Evolutionary conservation across 106 monocot genomes (phyloP).

Genomic region (Triglochin maritima): DNA sequence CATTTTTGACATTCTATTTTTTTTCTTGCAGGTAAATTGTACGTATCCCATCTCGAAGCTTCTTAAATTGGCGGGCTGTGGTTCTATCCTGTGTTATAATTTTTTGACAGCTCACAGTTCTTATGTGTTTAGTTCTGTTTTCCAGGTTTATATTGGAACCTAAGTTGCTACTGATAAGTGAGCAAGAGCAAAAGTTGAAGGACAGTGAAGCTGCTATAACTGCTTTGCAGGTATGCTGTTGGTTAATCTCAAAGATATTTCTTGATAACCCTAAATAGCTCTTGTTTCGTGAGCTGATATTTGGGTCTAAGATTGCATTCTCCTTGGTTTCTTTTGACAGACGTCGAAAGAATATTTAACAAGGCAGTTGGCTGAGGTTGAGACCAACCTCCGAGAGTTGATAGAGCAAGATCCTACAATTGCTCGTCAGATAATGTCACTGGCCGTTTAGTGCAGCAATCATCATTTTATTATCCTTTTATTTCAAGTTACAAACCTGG

Average conservation of each 20-base stretch:
- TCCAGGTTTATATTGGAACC: slow-evolving; percentile 81
- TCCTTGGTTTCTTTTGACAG: slow-evolving; percentile 14
- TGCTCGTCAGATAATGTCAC: slow-evolving; percentile 79
- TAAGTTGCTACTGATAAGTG: slow-evolving; percentile 45
- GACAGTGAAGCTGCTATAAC: slow-evolving; percentile 70
- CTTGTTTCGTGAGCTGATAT: neutral
- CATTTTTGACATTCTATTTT: neutral
- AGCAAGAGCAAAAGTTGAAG: slow-evolving; percentile 75
- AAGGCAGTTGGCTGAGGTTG: slow-evolving; percentile 71
- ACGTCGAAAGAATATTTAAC: slow-evolving; percentile 72
- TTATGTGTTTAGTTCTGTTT: neutral
- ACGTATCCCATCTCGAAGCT: slow-evolving; percentile 1
- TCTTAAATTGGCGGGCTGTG: neutral
- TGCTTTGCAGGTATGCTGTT: slow-evolving; percentile 44
- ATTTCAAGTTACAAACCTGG: too few relatives aligned
- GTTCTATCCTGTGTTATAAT: too few relatives aligned
- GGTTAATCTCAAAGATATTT: neutral
- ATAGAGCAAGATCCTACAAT: slow-evolving; percentile 80
- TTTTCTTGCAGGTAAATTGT: slow-evolving; percentile 15
- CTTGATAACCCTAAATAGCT: neutral
- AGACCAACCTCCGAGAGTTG: slow-evolving; percentile 72
- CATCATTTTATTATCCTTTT: too few relatives aligned
- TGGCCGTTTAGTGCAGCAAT: slow-evolving; percentile 31
- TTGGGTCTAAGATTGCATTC: neutral
- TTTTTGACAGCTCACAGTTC: neutral